Evolutionary conservation across 176 grass and related monocot species (phyloP), one percentile per base, ranked within the genome.

Genomic region (Rhipidocladum racemiflorum): DNA sequence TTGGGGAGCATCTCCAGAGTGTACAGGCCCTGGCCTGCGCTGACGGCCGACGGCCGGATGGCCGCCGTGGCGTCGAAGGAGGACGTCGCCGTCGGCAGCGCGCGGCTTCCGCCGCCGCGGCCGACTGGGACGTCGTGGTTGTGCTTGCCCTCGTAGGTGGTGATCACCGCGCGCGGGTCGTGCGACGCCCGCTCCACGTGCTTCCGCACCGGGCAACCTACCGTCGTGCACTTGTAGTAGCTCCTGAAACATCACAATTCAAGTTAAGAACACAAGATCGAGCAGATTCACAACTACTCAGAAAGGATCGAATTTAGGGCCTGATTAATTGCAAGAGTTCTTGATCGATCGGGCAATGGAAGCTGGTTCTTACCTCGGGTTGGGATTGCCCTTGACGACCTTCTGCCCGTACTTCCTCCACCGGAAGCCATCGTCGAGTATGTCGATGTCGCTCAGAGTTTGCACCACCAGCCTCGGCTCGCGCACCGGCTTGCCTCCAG

Each of bases 181-280:
- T 94, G 75, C 17, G 65, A 77, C 11, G 91, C 91, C 59, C 91
- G 83, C 86, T 94, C 91, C 20, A 94, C 91, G 65, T 94, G 91
- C 88, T 94, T 94, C 9, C 91, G 84, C 75, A 94, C 91, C 34
- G 91, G 88, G 86, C 91, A 94, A 0, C 88, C 91, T 1, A 17
- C 32, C 28, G 88, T 88, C 10, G 91, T 94, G 91, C 91, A 94
- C 65, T 94, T 94, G 91, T 94, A 94, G 85, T 94, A 94, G 91
- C 91, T 94, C 83, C 91, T 88, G 20, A 28, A 60, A 60, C 69
- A 35, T 50, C 63, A 16, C 29, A 20, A 48, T 14, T 18, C 4
- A 39, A 39, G 34, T 75, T 75, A 20, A 76, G 35, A 27, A 40
- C 18, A 23, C 30, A 44, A 44, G 39, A 25, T 15, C 32, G 2